Evolutionary conservation across 495 filamentous ascomycete species (phyloP).

Genomic region (Aspergillus sparsus): DNA sequence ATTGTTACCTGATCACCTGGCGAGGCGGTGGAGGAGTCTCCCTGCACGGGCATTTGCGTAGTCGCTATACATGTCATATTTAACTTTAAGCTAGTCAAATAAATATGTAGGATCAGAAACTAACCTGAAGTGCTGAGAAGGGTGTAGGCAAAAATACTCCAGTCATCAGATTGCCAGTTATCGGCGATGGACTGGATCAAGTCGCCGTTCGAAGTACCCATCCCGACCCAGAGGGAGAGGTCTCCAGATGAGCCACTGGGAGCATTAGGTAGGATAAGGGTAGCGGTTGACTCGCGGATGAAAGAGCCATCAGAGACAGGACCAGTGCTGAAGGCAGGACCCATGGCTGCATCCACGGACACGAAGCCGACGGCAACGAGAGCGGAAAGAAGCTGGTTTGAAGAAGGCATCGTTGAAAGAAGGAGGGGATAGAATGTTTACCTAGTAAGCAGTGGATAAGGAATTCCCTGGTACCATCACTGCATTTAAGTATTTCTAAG

Average conservation of each 20-base stretch:
- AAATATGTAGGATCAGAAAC: conserved; percentile 8
- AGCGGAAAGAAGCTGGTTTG: conserved; percentile 13
- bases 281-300: conserved; percentile 40
- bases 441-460: too few species aligned
- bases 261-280: conserved; percentile 35
- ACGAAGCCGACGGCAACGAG: conserved; percentile 20
- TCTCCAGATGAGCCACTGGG: conserved; percentile 31
- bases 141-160: conserved; percentile 36
- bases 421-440: too few species aligned
- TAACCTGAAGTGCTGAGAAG: conserved; percentile 30
- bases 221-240: conserved; percentile 39
- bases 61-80: conserved; percentile 20
- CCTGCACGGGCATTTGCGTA: conserved; percentile 35
- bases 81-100: conserved; percentile 1
- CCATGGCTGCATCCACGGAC: conserved; percentile 28
- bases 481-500: too few species aligned
- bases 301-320: conserved; percentile 36
- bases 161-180: conserved; percentile 28
- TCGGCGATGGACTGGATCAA: conserved; percentile 41
- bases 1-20: conserved; percentile 32
- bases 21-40: conserved; percentile 22
- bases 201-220: conserved; percentile 42
- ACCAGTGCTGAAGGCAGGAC: conserved; percentile 40
- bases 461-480: too few species aligned
- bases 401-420: conserved; percentile 5